Evolutionary conservation across 75 land plant genomes (phyloP), one percentile per base, ranked within the genome.

Genomic region (Cryptomeria japonica): DNA sequence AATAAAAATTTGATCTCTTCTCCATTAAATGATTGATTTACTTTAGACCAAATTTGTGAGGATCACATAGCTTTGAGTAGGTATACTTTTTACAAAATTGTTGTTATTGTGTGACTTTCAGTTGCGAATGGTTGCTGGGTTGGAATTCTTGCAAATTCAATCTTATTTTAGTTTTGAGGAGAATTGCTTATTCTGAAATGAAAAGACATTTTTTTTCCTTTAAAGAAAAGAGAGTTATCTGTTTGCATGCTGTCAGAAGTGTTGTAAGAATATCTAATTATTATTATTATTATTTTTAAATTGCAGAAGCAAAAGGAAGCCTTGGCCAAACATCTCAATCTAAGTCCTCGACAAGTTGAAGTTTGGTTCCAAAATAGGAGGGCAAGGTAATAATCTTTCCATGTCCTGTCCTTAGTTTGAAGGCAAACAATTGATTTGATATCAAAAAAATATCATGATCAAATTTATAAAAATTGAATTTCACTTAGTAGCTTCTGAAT

Each of bases 331-430:
- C 94, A 95, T 44, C 79, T 96, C 56, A 95, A 91, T 83, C 91
- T 96, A 28, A 83, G 95, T 72, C 96, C 97, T 22, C 85, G 97
- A 9, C 97, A 96, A 76, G 97, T 96, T 56, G 97, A 96, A 91
- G 97, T 96, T 0, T 96, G 97, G 97, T 96, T 96, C 70, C 97
- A 96, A 61, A 96, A 95, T 87, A 88, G 96, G 68, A 88, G 97
- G 87, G 97, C 97, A 53, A 93, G 96, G 96, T 93, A 72, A 86
- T 85, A 53, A 47, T 61, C 49, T n/a, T 28, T 25, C 41, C 34
- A 32, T n/a, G 32, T 9, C 31, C 9, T 11, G 28, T 32, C 34
- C 34, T 12, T 76, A n/a, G 34, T 76, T 76, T 32, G 34, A n/a
- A n/a, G 34, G 31, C 37, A 5, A n/a, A 15, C 41, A 36, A 4